phyloP scores from a whole-genome alignment of 192 early-diverging fungal genomes.

The Rhizophlyctis rosea region DNA sequence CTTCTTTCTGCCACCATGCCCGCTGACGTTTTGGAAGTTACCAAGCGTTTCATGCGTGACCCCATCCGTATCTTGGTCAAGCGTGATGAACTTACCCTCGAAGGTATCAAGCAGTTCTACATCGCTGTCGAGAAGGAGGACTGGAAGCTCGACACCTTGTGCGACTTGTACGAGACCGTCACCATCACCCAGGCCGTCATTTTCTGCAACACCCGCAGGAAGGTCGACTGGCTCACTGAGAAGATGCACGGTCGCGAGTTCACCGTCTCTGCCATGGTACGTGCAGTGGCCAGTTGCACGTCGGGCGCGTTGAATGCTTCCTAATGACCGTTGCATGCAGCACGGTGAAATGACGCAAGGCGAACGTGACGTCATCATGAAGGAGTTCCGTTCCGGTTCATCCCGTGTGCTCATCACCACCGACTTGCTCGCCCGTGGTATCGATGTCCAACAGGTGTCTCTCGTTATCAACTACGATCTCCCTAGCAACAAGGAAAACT shows the following conservation, averaged over 20 bases:
- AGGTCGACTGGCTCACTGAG: slow-evolving; percentile 99
- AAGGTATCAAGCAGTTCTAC: slow-evolving; percentile 97
- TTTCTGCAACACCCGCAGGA: slow-evolving; percentile 99
- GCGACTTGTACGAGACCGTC: slow-evolving; percentile 97
- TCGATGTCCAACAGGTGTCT: slow-evolving; percentile 99
- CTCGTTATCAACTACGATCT: slow-evolving; percentile 99
- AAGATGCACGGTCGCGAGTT: slow-evolving; percentile 87
- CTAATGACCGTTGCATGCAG: too few species aligned
- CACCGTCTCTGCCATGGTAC: slow-evolving; percentile 89
- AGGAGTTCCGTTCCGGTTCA: slow-evolving; percentile 97
- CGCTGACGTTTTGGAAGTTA: slow-evolving; percentile 89
- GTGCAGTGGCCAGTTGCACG: too few species aligned
- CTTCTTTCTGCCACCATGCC: slow-evolving; percentile 98
- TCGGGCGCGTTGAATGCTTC: neutral
- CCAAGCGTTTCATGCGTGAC: slow-evolving; percentile 97
- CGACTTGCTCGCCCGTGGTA: slow-evolving; percentile 97
- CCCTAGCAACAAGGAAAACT: slow-evolving; percentile 96
- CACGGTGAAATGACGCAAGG: slow-evolving; percentile 99
- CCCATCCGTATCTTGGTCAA: slow-evolving; percentile 99
- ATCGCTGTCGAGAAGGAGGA: slow-evolving; percentile 98
- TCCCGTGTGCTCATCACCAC: slow-evolving; percentile 98
- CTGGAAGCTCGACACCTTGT: slow-evolving; percentile 98
- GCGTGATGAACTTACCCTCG: slow-evolving; percentile 92
- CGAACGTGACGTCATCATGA: slow-evolving; percentile 97
- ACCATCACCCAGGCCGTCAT: slow-evolving; percentile 99